Evolutionary conservation across 495 filamentous ascomycete species (phyloP).

Genomic region (Pyronema domesticum): DNA sequence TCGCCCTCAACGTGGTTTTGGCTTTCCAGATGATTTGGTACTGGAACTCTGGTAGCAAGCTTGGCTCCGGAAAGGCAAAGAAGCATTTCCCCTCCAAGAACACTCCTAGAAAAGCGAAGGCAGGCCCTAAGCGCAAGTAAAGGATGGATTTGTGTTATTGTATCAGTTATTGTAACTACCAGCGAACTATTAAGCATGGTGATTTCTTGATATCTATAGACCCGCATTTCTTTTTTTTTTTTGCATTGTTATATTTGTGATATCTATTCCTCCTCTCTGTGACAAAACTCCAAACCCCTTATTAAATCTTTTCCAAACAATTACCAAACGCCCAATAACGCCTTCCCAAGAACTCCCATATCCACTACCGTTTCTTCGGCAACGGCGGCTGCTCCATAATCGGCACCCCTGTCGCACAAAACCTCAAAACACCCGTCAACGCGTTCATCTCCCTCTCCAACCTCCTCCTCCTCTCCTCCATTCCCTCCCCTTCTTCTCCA

Average conservation of each 20-base stretch:
- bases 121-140: too few species aligned
- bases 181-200: too few species aligned
- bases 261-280: too few species aligned
- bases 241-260: too few species aligned
- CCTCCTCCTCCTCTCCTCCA: constrained; percentile 26
- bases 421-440: constrained; percentile 30
- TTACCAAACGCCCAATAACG: not conserved
- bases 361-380: constrained; percentile 17
- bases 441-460: constrained; percentile 23
- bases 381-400: constrained; percentile 16
- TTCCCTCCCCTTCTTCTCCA: constrained; percentile 25
- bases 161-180: too few species aligned
- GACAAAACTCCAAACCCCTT: not conserved
- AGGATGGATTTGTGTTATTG: too few species aligned
- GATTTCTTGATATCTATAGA: too few species aligned
- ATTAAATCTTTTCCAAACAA: not conserved
- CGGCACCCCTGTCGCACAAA: constrained; percentile 25
- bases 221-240: too few species aligned
- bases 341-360: not conserved
- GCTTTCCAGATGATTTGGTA: constrained; percentile 90
- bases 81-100: constrained; percentile 5
- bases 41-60: constrained; percentile 45
- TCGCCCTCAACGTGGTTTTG: constrained; percentile 68
- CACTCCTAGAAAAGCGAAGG: too few species aligned
- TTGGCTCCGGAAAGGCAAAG: constrained; percentile 8